Conservation (phyloP, 1,284 basidiomycete genomes). For the Peniophora sp. region DNA sequence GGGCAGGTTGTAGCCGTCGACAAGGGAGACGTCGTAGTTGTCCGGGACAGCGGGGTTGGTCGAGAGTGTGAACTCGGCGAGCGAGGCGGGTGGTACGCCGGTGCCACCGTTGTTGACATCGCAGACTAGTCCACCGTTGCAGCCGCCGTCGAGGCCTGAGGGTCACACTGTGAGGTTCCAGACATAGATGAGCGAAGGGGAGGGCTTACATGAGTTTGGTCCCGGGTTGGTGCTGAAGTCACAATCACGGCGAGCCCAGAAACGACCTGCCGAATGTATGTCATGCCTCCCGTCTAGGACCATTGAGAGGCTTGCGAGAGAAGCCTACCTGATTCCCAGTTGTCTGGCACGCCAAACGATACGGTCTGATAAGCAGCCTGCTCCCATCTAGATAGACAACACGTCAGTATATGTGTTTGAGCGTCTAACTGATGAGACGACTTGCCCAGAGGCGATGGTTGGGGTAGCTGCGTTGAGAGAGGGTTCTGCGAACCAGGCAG, state of each 20-base stretch:
- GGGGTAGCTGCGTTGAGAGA: constrained; percentile 15
- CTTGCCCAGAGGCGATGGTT: constrained; percentile 27
- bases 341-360: constrained; percentile 35
- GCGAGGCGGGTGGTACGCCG: constrained; percentile 35
- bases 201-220: constrained; percentile 16
- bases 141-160: constrained; percentile 35
- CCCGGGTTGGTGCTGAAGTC: constrained; percentile 34
- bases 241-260: constrained; percentile 35
- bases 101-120: constrained; percentile 31
- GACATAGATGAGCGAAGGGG: too few relatives aligned
- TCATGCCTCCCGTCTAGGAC: too few relatives aligned
- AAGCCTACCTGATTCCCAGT: constrained; percentile 41
- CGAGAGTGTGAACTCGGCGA: constrained; percentile 36
- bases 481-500: constrained; percentile 4
- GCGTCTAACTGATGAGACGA: constrained; percentile 4
- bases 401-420: not conserved
- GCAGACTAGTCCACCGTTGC: constrained; percentile 40
- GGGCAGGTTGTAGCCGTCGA: constrained; percentile 30
- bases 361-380: constrained; percentile 27
- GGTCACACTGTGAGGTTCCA: too few relatives aligned
- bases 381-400: constrained; percentile 28
- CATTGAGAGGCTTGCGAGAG: too few relatives aligned
- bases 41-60: constrained; percentile 20
- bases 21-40: constrained; percentile 30
- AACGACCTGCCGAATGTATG: too few relatives aligned